A percentile compares a stretch with the other conserved stretches of the same genome.
These are phyloP conservation scores for Thelonectria discophora DNA, from an alignment of 2,329 filamentous ascomycete species.

Conservation along the genomic window DNA sequence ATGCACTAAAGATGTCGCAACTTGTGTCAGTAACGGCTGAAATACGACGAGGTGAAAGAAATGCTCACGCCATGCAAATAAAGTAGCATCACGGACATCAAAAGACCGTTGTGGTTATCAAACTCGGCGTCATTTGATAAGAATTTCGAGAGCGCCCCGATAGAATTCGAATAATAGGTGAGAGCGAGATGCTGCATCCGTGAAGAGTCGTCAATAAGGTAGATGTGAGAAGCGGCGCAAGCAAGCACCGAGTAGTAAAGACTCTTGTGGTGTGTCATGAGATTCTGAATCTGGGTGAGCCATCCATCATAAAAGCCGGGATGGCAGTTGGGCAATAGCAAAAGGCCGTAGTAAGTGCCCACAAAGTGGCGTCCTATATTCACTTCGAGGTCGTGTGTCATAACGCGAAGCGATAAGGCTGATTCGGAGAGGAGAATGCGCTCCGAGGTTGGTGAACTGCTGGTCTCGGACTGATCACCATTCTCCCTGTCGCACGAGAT, in stretches of 20 bases:
- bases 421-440: constrained; percentile 17
- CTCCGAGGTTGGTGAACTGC: not conserved
- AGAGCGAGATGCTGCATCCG: constrained; percentile 36
- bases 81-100: constrained; percentile 41
- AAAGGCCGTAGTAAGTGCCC: constrained; percentile 31
- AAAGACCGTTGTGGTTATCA: constrained; percentile 35
- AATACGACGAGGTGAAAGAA: no score
- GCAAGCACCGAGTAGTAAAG: constrained; percentile 44
- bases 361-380: constrained; percentile 34
- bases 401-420: constrained; percentile 9
- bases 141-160: constrained; percentile 32
- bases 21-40: not conserved
- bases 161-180: constrained; percentile 35
- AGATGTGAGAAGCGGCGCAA: constrained; percentile 40
- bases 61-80: constrained; percentile 39
- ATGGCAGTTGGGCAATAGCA: constrained; percentile 44
- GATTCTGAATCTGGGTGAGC: constrained; percentile 42
- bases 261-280: constrained; percentile 40
- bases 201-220: constrained; percentile 26
- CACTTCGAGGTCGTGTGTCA: constrained; percentile 28
- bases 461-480: not conserved
- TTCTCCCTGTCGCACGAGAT: not conserved
- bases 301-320: constrained; percentile 43
- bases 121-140: constrained; percentile 18
- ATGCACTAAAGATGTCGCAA: constrained; percentile 23